Percentiles rank a stretch among this genome's conserved stretches.
These are phyloP conservation scores for Corymbia maculata DNA, from an alignment of 345 rosid genomes.

Conservation along the genomic window DNA sequence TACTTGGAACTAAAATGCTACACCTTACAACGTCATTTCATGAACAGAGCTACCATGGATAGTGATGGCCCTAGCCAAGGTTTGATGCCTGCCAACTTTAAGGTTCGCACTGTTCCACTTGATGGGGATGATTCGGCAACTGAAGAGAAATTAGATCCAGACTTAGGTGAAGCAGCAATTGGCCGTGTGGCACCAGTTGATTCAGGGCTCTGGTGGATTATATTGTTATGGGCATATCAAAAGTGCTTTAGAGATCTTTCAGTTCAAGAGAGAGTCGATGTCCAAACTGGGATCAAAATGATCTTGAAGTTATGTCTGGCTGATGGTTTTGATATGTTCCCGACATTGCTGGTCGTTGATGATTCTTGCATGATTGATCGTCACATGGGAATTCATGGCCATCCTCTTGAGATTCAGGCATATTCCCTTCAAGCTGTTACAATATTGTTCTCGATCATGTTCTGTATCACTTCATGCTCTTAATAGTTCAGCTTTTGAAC, in stretches of 20 bases:
- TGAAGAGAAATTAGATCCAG: constrained; percentile 84
- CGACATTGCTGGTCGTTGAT: constrained; percentile 64
- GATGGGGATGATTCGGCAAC: constrained; percentile 76
- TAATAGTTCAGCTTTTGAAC: background rate
- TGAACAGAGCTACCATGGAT: constrained; percentile 82
- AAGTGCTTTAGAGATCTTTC: constrained; percentile 76
- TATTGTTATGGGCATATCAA: constrained; percentile 77
- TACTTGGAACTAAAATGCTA: background rate
- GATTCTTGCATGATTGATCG: constrained; percentile 98
- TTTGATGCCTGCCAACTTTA: constrained; percentile 92
- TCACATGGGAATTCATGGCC: constrained; percentile 94
- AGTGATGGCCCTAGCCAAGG: constrained; percentile 95
- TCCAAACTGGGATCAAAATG: constrained; percentile 90
- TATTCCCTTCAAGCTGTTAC: background rate
- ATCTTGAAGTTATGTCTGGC: constrained; percentile 81
- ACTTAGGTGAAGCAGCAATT: constrained; percentile 91
- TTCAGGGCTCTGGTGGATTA: constrained; percentile 96
- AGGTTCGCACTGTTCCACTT: constrained; percentile 67
- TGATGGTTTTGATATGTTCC: constrained; percentile 94
- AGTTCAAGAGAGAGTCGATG: constrained; percentile 83
- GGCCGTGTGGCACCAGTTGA: constrained; percentile 98
- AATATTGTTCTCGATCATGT: background rate
- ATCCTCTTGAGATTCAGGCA: constrained; percentile 91
- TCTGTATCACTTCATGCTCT: background rate
- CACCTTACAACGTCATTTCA: background rate